Evolutionary conservation across 805 yeast species (phyloP).

Genomic region (Starmerella apicola): DNA sequence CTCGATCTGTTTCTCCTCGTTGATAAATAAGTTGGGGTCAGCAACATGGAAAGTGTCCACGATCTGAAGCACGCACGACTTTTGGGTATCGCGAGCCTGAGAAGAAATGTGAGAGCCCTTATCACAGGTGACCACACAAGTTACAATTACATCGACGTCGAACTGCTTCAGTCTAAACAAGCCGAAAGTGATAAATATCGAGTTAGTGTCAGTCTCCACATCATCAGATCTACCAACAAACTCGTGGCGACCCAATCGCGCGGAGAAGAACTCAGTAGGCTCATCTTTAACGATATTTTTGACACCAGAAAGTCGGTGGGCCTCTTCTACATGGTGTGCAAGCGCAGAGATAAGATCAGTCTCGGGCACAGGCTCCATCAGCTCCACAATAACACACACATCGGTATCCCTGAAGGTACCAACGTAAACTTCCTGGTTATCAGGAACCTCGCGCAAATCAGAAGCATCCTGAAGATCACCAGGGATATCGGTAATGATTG

Average conservation of each 20-base stretch:
- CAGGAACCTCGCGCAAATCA: slow-evolving; percentile 70
- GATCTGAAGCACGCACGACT: slow-evolving; percentile 4
- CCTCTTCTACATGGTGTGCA: slow-evolving; percentile 19
- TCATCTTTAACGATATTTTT: slow-evolving; percentile 4
- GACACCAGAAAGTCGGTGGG: slow-evolving; percentile 18
- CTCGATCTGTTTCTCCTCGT: neutral
- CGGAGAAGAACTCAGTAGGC: slow-evolving; percentile 7
- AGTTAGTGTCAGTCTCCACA: slow-evolving; percentile 5
- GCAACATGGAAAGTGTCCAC: slow-evolving; percentile 12
- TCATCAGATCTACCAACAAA: slow-evolving; percentile 16
- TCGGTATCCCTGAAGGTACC: slow-evolving; percentile 28
- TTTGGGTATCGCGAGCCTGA: slow-evolving; percentile 11
- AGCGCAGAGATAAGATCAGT: slow-evolving; percentile 16
- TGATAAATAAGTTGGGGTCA: slow-evolving; percentile 16
- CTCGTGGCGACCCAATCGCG: slow-evolving; percentile 8
- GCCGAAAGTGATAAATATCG: slow-evolving; percentile 13
- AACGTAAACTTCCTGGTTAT: slow-evolving; percentile 84
- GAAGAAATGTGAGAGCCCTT: neutral
- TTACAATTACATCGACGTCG: slow-evolving; percentile 21
- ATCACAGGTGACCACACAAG: slow-evolving; percentile 7
- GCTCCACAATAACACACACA: slow-evolving; percentile 30
- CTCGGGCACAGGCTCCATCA: slow-evolving; percentile 29
- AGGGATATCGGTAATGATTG: slow-evolving; percentile 51
- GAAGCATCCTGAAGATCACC: slow-evolving; percentile 61
- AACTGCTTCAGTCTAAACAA: slow-evolving; percentile 17